These are phyloP conservation scores for Candida jianshihensis DNA, from an alignment of 805 yeast species.

Conservation along the genomic window DNA sequence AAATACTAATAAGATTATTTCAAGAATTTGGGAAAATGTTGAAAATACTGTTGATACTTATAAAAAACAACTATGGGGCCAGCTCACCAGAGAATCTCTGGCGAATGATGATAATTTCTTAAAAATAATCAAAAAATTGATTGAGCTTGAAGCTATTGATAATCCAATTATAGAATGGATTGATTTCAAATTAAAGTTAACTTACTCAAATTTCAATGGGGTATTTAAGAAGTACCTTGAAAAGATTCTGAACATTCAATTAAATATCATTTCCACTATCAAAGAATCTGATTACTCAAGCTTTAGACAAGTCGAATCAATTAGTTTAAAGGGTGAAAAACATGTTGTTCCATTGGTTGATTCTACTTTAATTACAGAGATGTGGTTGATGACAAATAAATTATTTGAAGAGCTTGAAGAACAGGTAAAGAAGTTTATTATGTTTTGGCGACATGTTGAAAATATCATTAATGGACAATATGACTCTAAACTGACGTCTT, in stretches of 20 bases:
- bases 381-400: slow-evolving; percentile 47
- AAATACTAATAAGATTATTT: slow-evolving; percentile 32
- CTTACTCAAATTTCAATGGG: slow-evolving; percentile 32
- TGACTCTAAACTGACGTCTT: slow-evolving; percentile 28
- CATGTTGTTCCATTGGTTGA: slow-evolving; percentile 33
- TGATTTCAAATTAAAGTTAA: slow-evolving; percentile 36
- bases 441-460: slow-evolving; percentile 49
- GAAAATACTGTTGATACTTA: slow-evolving; percentile 48
- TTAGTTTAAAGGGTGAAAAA: slow-evolving; percentile 6
- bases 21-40: slow-evolving; percentile 50
- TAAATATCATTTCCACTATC: slow-evolving; percentile 32
- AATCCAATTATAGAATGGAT: slow-evolving; percentile 65
- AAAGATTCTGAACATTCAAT: slow-evolving; percentile 33
- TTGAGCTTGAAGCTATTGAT: slow-evolving; percentile 56
- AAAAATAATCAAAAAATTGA: slow-evolving; percentile 42
- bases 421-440: slow-evolving; percentile 34
- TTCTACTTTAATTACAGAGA: slow-evolving; percentile 46
- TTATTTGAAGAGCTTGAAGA: slow-evolving; percentile 34
- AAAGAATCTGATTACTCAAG: slow-evolving; percentile 27
- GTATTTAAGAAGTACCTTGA: slow-evolving; percentile 34
- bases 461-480: slow-evolving; percentile 45
- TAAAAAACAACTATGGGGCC: slow-evolving; percentile 46
- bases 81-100: slow-evolving; percentile 23
- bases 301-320: slow-evolving; percentile 15
- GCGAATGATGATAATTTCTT: slow-evolving; percentile 25